phyloP scores from a whole-genome alignment of 2,329 filamentous ascomycete species.

The Botrytis galanthina region DNA sequence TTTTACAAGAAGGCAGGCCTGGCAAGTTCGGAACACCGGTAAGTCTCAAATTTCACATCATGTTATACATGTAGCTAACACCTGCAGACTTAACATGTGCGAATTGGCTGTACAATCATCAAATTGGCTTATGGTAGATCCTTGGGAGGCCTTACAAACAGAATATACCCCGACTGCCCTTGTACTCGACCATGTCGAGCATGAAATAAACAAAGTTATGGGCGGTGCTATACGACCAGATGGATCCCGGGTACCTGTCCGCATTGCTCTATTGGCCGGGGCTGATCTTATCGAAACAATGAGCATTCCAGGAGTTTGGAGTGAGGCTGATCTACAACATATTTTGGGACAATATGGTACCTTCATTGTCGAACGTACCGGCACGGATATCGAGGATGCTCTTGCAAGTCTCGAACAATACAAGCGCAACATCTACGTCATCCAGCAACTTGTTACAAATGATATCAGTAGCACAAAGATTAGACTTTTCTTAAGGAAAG shows the following conservation, averaged over 20 bases:
- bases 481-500: conserved; percentile 71
- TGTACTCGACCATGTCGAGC: conserved; percentile 86
- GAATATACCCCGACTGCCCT: conserved; percentile 85
- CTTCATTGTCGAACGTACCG: conserved; percentile 83
- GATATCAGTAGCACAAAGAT: conserved; percentile 83
- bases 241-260: conserved; percentile 61
- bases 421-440: conserved; percentile 71
- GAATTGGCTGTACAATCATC: conserved; percentile 74
- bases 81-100: conserved; percentile 73
- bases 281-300: conserved; percentile 73
- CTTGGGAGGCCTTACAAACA: conserved; percentile 83
- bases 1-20: conserved; percentile 77
- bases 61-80: conserved; percentile 11
- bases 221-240: conserved; percentile 69
- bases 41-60: conserved; percentile 27
- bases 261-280: conserved; percentile 79
- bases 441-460: conserved; percentile 84
- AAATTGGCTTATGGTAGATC: conserved; percentile 81
- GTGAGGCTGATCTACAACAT: conserved; percentile 77
- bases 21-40: conserved; percentile 68
- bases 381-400: conserved; percentile 86
- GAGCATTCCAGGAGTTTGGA: conserved; percentile 67
- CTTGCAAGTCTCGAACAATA: conserved; percentile 77
- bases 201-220: conserved; percentile 79
- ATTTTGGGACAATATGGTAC: conserved; percentile 81